Evolutionary conservation across 371 early-diverging fungal genomes (phyloP).

Genomic region (Mortierella sp.): DNA sequence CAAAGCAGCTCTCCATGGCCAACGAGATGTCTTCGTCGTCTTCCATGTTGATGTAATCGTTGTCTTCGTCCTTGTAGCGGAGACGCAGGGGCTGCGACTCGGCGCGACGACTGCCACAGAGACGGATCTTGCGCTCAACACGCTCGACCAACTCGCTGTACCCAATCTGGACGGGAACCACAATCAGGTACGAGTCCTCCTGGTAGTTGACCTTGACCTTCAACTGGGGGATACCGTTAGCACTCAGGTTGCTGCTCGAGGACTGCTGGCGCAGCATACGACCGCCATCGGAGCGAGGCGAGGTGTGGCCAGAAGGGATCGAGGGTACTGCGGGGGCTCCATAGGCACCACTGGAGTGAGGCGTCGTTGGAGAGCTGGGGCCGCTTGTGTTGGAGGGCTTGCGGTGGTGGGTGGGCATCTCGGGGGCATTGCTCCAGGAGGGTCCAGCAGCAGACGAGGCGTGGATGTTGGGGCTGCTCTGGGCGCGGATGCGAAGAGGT

Average conservation of each 20-base stretch:
- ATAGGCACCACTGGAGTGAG: constrained; percentile 29
- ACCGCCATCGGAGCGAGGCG: constrained; percentile 35
- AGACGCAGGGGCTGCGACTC: constrained; percentile 74
- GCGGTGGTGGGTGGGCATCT: constrained; percentile 48
- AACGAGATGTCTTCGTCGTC: constrained; percentile 93
- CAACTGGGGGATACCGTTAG: constrained; percentile 58
- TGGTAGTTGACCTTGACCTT: constrained; percentile 91
- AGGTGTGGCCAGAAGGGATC: constrained; percentile 37
- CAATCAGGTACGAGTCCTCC: constrained; percentile 88
- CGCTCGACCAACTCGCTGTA: constrained; percentile 82
- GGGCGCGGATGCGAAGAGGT: constrained; percentile 71
- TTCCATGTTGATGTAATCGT: constrained; percentile 88
- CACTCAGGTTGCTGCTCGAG: constrained; percentile 42
- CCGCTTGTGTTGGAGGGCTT: constrained; percentile 44
- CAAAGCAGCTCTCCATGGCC: constrained; percentile 86
- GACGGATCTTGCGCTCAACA: constrained; percentile 89
- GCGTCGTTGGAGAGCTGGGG: constrained; percentile 39
- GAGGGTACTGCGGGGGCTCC: constrained; percentile 44
- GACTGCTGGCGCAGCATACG: constrained; percentile 51
- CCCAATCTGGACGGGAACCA: constrained; percentile 79
- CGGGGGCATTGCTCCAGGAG: constrained; percentile 42
- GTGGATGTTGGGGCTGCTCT: constrained; percentile 78
- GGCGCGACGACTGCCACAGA: constrained; percentile 74
- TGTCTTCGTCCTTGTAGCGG: constrained; percentile 94
- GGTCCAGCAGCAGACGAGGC: constrained; percentile 38